Evolutionary conservation across 768 basidiomycete genomes (phyloP).

Genomic region (Boletellus sp.): DNA sequence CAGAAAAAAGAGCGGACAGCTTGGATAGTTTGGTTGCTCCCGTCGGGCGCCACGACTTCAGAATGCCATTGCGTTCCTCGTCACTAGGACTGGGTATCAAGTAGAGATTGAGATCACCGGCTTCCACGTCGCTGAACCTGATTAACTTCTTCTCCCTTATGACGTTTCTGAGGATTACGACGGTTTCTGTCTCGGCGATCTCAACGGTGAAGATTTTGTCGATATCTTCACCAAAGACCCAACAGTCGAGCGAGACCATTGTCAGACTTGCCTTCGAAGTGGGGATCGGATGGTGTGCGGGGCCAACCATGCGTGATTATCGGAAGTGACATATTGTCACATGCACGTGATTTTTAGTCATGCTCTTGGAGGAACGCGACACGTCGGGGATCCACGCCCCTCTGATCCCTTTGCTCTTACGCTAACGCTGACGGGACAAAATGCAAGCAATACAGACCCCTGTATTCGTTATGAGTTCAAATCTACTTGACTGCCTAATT

Average conservation of each 20-base stretch:
- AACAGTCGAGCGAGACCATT: neutral
- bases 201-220: neutral
- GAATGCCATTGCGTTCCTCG: neutral
- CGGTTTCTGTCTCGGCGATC: neutral
- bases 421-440: neutral
- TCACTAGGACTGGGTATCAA: neutral
- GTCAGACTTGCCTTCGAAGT: too few relatives aligned
- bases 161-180: neutral
- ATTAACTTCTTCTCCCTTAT: neutral
- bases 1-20: too few relatives aligned
- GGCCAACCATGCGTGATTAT: too few relatives aligned
- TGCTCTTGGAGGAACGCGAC: too few relatives aligned
- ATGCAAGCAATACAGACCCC: slow-evolving; percentile 58
- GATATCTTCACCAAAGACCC: neutral
- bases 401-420: too few relatives aligned
- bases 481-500: neutral
- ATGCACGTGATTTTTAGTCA: too few relatives aligned
- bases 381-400: too few relatives aligned
- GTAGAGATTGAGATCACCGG: neutral
- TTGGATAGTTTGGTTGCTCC: neutral
- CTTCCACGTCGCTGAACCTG: neutral
- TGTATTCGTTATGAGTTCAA: slow-evolving; percentile 79
- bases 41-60: neutral
- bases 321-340: too few relatives aligned
- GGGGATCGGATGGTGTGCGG: too few relatives aligned